Evolutionary conservation across 1,284 basidiomycete genomes (phyloP).

Genomic region (Malassezia furfur): DNA sequence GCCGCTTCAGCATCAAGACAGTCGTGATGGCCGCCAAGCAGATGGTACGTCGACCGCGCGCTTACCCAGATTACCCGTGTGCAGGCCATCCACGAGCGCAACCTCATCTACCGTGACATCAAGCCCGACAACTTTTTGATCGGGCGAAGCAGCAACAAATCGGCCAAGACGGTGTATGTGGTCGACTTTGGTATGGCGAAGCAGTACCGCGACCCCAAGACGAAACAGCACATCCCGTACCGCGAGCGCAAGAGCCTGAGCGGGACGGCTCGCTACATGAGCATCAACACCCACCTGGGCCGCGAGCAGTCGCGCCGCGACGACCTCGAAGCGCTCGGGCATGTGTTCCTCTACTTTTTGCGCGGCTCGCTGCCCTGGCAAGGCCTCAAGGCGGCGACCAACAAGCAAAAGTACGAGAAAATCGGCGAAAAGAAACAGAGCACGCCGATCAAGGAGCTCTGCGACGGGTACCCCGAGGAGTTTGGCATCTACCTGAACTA

Average conservation of each 20-base stretch:
- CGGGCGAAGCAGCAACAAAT: conserved; percentile 78
- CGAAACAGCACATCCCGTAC: conserved; percentile 93
- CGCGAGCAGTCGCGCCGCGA: conserved; percentile 89
- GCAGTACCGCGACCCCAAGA: conserved; percentile 92
- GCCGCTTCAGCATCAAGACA: conserved; percentile 88
- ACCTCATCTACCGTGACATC: conserved; percentile 93
- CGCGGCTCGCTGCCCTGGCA: conserved; percentile 87
- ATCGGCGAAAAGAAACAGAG: conserved; percentile 98
- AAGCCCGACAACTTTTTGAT: conserved; percentile 96
- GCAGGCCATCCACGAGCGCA: conserved; percentile 92
- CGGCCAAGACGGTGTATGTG: conserved; percentile 69
- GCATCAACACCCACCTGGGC: conserved; percentile 90
- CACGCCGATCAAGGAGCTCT: conserved; percentile 85
- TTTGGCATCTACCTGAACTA: conserved; percentile 81
- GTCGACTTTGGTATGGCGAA: conserved; percentile 98
- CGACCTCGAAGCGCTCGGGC: conserved; percentile 85
- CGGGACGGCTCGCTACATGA: conserved; percentile 87
- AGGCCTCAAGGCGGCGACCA: conserved; percentile 87
- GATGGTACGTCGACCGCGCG: conserved; percentile 59
- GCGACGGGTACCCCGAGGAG: conserved; percentile 86
- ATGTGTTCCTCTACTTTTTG: conserved; percentile 96
- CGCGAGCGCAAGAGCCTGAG: conserved; percentile 85
- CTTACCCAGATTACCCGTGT: conserved; percentile 54
- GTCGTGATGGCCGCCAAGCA: conserved; percentile 93
- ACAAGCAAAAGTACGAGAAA: conserved; percentile 98